phyloP scores from a whole-genome alignment of 768 basidiomycete species.

The Tephrocybe sp. region DNA sequence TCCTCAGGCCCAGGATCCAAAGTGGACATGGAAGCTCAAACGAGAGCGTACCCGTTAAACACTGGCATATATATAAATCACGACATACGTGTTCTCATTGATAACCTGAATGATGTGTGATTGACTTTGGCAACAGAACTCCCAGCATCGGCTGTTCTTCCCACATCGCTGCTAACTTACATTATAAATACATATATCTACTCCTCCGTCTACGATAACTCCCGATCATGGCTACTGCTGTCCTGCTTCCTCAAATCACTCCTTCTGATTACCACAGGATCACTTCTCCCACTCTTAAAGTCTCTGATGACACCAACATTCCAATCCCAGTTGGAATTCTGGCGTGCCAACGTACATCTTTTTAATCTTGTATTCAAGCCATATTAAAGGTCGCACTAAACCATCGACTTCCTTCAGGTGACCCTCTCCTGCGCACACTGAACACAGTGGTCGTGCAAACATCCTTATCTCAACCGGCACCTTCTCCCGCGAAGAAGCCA shows the following conservation, averaged over 20 bases:
- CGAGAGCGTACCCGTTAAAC: too few relatives aligned
- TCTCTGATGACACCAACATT: slow-evolving; percentile 47
- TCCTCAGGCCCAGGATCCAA: slow-evolving; percentile 2
- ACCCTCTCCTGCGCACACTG: slow-evolving; percentile 63
- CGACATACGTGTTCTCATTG: too few relatives aligned
- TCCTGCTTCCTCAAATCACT: slow-evolving; percentile 40
- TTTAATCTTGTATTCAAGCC: slow-evolving; percentile 1
- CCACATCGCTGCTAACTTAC: too few relatives aligned
- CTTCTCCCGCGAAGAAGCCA: slow-evolving; percentile 42
- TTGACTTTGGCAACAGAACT: too few relatives aligned
- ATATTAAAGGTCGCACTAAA: slow-evolving; percentile 3
- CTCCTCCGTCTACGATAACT: too few relatives aligned
- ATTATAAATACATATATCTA: too few relatives aligned
- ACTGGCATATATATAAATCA: too few relatives aligned
- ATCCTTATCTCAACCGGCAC: slow-evolving; percentile 41
- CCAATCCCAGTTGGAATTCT: slow-evolving; percentile 74
- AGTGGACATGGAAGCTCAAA: slow-evolving; percentile 8
- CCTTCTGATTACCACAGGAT: slow-evolving; percentile 65
- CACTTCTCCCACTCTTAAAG: slow-evolving; percentile 50
- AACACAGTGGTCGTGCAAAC: slow-evolving; percentile 55
- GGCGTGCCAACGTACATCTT: slow-evolving; percentile 66
- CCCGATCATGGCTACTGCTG: slow-evolving; percentile 32
- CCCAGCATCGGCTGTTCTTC: too few relatives aligned
- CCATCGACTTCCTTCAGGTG: slow-evolving; percentile 39
- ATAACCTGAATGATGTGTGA: too few relatives aligned